Base-by-base conservation (phyloP, 345 rosid genomes). In the Populus simonii region DNA sequence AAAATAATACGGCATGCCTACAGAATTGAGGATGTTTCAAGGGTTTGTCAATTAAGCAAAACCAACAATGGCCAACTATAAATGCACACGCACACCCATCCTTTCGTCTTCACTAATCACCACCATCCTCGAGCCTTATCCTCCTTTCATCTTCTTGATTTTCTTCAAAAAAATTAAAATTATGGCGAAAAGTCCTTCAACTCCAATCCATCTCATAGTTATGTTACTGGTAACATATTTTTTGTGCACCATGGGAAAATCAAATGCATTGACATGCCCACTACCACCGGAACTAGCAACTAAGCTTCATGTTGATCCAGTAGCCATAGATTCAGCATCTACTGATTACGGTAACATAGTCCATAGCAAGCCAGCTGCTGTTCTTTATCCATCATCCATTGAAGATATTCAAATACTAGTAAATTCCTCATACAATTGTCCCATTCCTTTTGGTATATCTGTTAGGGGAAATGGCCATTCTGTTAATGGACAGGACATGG, bases 281-380 rank as follows among this genome's bases (percentile, higher is more conserved):
- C 36, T 51, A 45, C 66, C 75, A 71, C 68, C 71, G 2, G 80
- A 77, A 63, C 38, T 78, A 6, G 13, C 65, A 8, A 39, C 38
- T 8, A 71, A 36, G 53, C 59, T 82, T 15, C 76, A 27, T 11
- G 22, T 27, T 2, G 80, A 78, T 36, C 74, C 76, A 5, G 18
- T 22, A 13, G 49, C 76, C n/a, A 33, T 71, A 13, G 13, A 53
- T 29, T 36, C 66, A 1, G 79, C 77, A 39, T 72, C 85, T 7
- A 74, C 33, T 0, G 82, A 82, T 36, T 82, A 74, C 8, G 85
- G 85, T 1, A 74, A 78, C 74, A 78, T 82, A 18, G 76, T 82
- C 38, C 79, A 78, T 12, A 35, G 74, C 65, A 41, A 59, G 25
- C 85, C 85, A n/a, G 35, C 69, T 1, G 82, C 85, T 3, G 82